phyloP scores from a whole-genome alignment of 2,329 filamentous ascomycete species.

The Epichloe sibirici region DNA sequence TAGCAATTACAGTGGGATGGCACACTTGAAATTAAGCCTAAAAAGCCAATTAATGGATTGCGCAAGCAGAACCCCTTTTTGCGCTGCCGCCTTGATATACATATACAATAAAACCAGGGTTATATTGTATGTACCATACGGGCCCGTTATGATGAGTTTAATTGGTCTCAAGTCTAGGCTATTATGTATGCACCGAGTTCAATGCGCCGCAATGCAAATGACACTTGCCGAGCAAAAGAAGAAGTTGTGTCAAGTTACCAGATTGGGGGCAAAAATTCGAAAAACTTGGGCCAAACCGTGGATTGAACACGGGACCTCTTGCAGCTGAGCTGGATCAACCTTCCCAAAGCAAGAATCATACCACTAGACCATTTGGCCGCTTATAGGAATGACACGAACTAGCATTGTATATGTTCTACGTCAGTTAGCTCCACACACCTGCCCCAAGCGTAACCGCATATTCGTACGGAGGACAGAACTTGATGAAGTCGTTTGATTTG shows the following conservation, averaged over 20 bases:
- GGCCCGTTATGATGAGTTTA: no score
- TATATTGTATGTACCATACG: no score
- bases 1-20: no score
- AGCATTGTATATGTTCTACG: not conserved
- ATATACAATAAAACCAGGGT: no score
- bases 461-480: no score
- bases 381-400: fast-evolving
- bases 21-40: no score
- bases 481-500: no score
- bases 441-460: no score
- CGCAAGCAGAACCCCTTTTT: no score
- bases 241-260: not conserved
- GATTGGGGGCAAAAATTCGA: slow-evolving; percentile 3
- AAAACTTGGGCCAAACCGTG: slow-evolving; percentile 14
- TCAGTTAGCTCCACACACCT: not conserved
- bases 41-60: no score
- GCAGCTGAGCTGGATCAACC: slow-evolving; percentile 8
- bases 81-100: no score
- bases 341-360: slow-evolving; percentile 24
- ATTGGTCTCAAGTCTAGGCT: not conserved
- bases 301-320: slow-evolving; percentile 24
- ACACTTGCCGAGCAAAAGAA: not conserved
- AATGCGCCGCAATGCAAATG: not conserved
- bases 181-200: not conserved
- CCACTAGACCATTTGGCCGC: slow-evolving; percentile 21